Conservation (phyloP, 129 eudicot species). For the Flaveria bidentis region DNA sequence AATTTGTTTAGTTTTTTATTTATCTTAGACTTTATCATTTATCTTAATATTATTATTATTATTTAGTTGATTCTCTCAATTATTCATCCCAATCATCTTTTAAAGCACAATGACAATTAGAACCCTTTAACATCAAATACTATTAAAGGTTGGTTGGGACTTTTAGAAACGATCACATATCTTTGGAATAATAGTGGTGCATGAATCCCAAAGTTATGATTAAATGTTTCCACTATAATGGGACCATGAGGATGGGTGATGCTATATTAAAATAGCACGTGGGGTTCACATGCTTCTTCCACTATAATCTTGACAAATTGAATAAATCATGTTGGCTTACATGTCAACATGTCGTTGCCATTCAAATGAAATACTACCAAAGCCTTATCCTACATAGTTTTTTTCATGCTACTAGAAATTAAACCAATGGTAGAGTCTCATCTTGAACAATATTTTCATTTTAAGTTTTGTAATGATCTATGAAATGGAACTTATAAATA, state of each 20-base stretch:
- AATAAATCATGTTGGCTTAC: slow-evolving; percentile 18
- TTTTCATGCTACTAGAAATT: neutral
- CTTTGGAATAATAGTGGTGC: slow-evolving; percentile 16
- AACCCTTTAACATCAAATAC: slow-evolving; percentile 13
- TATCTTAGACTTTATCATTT: neutral
- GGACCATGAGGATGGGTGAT: slow-evolving; percentile 32
- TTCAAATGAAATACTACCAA: slow-evolving; percentile 8
- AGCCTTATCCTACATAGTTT: neutral
- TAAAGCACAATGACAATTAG: slow-evolving; percentile 9
- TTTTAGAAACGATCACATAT: slow-evolving; percentile 9
- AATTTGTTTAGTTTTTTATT: neutral
- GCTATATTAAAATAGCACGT: slow-evolving; percentile 35
- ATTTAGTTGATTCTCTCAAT: neutral
- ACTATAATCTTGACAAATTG: slow-evolving; percentile 25
- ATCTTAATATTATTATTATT: neutral
- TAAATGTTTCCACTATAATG: slow-evolving; percentile 27
- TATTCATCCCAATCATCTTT: neutral
- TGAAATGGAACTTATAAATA: no score
- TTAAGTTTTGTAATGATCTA: no score
- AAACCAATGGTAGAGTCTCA: no score
- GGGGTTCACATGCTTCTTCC: slow-evolving; percentile 33
- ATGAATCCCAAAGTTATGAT: slow-evolving; percentile 22
- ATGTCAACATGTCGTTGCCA: slow-evolving; percentile 24
- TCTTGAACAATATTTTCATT: no score
- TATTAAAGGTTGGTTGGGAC: slow-evolving; percentile 10